Evolutionary conservation across 495 filamentous ascomycete species (phyloP).

Genomic region (Lophiotrema nucula): DNA sequence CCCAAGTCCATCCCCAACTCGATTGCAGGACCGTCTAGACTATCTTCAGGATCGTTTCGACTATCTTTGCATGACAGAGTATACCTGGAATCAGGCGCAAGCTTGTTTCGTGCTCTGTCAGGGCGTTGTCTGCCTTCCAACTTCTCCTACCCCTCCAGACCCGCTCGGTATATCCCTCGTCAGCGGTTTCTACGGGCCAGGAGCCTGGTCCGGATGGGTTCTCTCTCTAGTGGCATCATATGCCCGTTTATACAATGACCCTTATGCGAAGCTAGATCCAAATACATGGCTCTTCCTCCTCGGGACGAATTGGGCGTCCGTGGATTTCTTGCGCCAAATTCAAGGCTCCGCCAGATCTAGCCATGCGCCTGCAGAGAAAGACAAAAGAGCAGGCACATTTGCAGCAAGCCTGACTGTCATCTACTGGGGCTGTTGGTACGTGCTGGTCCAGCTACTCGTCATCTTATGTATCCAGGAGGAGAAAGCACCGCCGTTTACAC

Average conservation of each 20-base stretch:
- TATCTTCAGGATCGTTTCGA: no score
- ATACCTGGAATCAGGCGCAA: no score
- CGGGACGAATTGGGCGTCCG: slow-evolving; percentile 12
- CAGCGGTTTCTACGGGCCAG: slow-evolving; percentile 17
- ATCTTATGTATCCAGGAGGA: background rate
- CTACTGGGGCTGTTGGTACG: background rate
- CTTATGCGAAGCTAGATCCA: background rate
- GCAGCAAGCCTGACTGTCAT: background rate
- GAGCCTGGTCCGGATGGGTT: slow-evolving; percentile 7
- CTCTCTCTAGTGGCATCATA: background rate
- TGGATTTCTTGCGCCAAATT: slow-evolving; percentile 3
- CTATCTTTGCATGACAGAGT: no score
- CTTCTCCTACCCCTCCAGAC: background rate
- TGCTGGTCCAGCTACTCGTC: background rate
- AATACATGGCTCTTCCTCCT: slow-evolving; percentile 1
- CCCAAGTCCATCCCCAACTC: no score
- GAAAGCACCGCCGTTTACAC: background rate
- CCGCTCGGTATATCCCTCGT: slow-evolving; percentile 1
- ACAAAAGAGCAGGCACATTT: background rate
- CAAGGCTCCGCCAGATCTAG: background rate
- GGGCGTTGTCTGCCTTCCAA: no score
- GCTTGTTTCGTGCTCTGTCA: no score
- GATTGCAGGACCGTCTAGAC: no score
- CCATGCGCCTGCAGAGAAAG: background rate
- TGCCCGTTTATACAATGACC: background rate